Evolutionary conservation across 257 asterid genomes (phyloP).

Genomic region (Ilex aquifolium): DNA sequence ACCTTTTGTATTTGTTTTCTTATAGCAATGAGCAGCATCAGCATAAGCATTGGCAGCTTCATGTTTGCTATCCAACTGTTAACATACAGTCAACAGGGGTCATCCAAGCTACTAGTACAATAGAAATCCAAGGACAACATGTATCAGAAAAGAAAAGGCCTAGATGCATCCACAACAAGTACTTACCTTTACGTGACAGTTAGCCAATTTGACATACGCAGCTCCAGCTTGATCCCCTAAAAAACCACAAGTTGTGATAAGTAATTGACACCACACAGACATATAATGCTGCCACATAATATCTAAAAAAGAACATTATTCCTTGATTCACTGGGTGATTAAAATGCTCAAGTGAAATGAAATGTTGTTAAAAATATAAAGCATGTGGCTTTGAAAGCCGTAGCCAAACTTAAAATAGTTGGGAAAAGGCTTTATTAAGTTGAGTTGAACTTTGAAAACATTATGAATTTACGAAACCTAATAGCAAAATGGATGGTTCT

Average conservation of each 20-base stretch:
- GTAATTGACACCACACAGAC: not conserved
- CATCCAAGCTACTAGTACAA: not conserved
- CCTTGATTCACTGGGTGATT: too few species aligned
- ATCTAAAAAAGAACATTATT: too few species aligned
- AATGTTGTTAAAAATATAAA: too few species aligned
- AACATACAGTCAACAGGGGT: not conserved
- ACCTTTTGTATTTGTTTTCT: constrained; percentile 68
- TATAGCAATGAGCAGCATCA: constrained; percentile 89
- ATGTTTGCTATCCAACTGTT: constrained; percentile 84
- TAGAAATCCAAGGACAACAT: not conserved
- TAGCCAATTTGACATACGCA: constrained; percentile 72
- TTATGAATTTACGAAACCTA: too few species aligned
- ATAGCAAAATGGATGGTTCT: too few species aligned
- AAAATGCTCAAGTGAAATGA: too few species aligned
- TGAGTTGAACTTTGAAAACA: too few species aligned
- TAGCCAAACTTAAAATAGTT: too few species aligned
- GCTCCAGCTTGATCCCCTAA: constrained; percentile 97
- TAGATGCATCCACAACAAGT: not conserved
- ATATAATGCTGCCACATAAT: too few species aligned
- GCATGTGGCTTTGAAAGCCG: too few species aligned
- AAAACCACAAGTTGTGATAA: constrained; percentile 12
- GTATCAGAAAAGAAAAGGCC: too few species aligned
- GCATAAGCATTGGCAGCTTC: constrained; percentile 88
- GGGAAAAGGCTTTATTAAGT: too few species aligned
- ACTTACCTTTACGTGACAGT: constrained; percentile 67